phyloP scores from a whole-genome alignment of 768 basidiomycete species.

The Boletus reticulatus region DNA sequence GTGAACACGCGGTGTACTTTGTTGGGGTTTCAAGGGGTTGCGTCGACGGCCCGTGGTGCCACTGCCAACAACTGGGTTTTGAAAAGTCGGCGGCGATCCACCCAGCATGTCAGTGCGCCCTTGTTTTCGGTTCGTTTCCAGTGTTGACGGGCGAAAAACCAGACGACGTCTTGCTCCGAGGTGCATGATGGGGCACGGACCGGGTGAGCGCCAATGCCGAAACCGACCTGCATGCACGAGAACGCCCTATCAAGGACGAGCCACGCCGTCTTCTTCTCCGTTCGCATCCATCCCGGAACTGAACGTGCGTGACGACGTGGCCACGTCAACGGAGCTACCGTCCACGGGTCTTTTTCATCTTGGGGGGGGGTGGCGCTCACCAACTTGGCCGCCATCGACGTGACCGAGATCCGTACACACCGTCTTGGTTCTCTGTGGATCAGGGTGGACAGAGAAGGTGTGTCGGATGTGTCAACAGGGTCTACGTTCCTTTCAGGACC shows the following conservation, averaged over 20 bases:
- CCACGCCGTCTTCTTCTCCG: neutral
- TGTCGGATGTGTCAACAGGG: neutral
- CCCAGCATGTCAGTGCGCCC: too few relatives aligned
- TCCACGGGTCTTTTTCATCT: neutral
- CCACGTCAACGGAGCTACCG: neutral
- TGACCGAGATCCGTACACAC: neutral
- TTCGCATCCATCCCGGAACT: neutral
- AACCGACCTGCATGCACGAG: neutral
- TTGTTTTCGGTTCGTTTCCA: too few relatives aligned
- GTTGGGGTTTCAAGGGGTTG: neutral
- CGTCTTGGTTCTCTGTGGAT: neutral
- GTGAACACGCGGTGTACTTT: neutral
- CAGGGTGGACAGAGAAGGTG: neutral
- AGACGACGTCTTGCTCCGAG: too few relatives aligned
- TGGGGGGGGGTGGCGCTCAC: neutral
- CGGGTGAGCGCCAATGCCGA: neutral
- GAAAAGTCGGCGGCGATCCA: too few relatives aligned
- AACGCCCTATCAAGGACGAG: neutral
- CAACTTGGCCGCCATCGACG: too few relatives aligned
- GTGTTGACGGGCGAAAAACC: too few relatives aligned
- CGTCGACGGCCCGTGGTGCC: neutral
- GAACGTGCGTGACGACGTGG: neutral
- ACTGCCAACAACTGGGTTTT: too few relatives aligned
- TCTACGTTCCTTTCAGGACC: neutral
- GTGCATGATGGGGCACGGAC: too few relatives aligned